Percentiles rank a stretch among this genome's conserved stretches.
These are phyloP conservation scores for Amphibolis antarctica DNA, from an alignment of 106 monocot species.

Conservation along the genomic window DNA sequence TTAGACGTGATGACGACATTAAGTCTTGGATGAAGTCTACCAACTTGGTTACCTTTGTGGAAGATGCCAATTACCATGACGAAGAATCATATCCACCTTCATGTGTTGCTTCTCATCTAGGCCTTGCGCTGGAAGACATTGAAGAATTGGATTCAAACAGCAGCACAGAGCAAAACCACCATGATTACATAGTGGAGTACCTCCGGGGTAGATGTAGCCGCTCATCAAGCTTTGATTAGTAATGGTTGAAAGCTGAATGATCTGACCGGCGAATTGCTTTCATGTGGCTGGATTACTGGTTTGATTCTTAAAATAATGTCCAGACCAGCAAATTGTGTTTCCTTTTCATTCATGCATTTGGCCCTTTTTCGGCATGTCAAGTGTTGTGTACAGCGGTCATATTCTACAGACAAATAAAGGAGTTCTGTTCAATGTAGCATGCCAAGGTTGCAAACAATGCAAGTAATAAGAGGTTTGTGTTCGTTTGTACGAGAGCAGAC, in stretches of 20 bases:
- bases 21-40: constrained; percentile 23
- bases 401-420: not conserved
- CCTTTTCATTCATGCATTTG: too few relatives aligned
- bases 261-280: too few relatives aligned
- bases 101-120: constrained; percentile 58
- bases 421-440: not conserved
- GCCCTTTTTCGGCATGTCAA: too few relatives aligned
- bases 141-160: constrained; percentile 52
- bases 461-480: not conserved
- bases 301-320: too few relatives aligned
- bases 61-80: constrained; percentile 40
- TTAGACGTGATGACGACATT: constrained; percentile 40
- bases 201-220: constrained; percentile 57
- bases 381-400: not conserved
- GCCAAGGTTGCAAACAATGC: not conserved
- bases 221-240: constrained; percentile 70
- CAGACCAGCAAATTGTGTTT: not conserved
- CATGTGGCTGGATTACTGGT: too few relatives aligned
- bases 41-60: not conserved
- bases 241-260: too few relatives aligned
- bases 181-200: constrained; percentile 53
- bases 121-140: constrained; percentile 69
- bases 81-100: constrained; percentile 51
- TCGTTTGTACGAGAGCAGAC: too few relatives aligned
- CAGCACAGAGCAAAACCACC: constrained; percentile 51